Evolutionary conservation across 2,329 filamentous ascomycete species (phyloP), one percentile per base, ranked within the genome.

Genomic region (Decorospora gaudefroyi): DNA sequence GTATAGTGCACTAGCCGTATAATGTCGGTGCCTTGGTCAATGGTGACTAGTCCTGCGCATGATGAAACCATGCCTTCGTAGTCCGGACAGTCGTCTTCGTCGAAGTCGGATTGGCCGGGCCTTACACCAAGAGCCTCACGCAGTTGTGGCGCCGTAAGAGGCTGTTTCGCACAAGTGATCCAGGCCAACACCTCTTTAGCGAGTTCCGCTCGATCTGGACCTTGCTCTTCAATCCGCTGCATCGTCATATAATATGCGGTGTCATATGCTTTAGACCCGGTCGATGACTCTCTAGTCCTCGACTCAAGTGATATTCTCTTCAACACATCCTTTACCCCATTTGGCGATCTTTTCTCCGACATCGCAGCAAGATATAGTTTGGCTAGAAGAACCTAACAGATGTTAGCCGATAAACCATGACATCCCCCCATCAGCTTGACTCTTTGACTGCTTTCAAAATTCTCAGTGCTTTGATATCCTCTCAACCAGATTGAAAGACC

Each of bases 1-100:
- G 62, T 67, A 30, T 65, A 64, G 31, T 66, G 62, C 7, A 62
- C 64, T 9, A 65, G 57, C 19, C 58, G 61, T 29, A 59, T 53
- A 28, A 59, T 52, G 9, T 38, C 42, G 35, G 62, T 66, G 9
- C 59, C 37, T 33, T 61, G 29, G 25, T 72, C 62, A 6, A 67
- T 44, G 7, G 42, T 51, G 23, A 72, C 61, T 5, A 72, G 52
- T 3, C 67, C 65, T 26, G 62, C 57, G 31, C 66, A 64, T 0
- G 51, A 46, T 5, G 51, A 56, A 5, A 59, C 5, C 1, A 60
- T 3, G 10, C 53, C 46, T 28, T 59, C 45, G 3, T 44, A 25
- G 16, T 59, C 42, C n/a, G 40, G 44, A 12, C 47, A 35, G 17
- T 54, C 45, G 1, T 60, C 51, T 1, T 11, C 7, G 15, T 61